Conservation (phyloP, 345 rosid genomes). For the Adansonia digitata region DNA sequence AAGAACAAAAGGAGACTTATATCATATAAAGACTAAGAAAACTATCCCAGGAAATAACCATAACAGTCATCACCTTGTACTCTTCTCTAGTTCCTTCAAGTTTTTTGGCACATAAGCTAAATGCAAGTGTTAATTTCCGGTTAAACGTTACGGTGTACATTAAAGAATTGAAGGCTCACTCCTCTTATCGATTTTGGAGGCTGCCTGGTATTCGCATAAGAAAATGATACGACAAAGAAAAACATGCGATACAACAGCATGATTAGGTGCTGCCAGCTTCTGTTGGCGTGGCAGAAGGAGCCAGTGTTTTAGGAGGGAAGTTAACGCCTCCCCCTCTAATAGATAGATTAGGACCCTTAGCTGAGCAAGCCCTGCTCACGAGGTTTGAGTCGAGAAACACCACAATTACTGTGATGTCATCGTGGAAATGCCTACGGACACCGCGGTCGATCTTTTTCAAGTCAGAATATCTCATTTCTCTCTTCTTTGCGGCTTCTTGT, state of each 20-base stretch:
- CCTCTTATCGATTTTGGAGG: constrained; percentile 28
- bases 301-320: constrained; percentile 50
- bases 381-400: constrained; percentile 69
- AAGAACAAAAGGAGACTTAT: background rate
- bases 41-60: constrained; percentile 20
- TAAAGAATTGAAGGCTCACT: constrained; percentile 48
- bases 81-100: constrained; percentile 21
- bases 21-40: background rate
- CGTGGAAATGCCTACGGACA: constrained; percentile 88
- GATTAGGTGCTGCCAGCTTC: constrained; percentile 35
- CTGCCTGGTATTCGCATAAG: constrained; percentile 44
- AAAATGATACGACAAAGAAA: constrained; percentile 22
- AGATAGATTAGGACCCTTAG: constrained; percentile 39
- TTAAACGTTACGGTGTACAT: constrained; percentile 48
- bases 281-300: constrained; percentile 50
- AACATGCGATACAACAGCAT: constrained; percentile 3
- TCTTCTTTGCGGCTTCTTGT: constrained; percentile 84
- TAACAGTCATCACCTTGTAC: constrained; percentile 28
- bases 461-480: constrained; percentile 96
- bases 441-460: constrained; percentile 91
- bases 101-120: constrained; percentile 20
- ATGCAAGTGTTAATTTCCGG: constrained; percentile 26
- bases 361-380: constrained; percentile 46
- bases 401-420: constrained; percentile 80
- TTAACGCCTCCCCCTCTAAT: constrained; percentile 71